A percentile compares a stretch with the other conserved stretches of the same genome.
Conservation (phyloP, 1,284 basidiomycete genomes). For the Ganoderma lingzhi region DNA sequence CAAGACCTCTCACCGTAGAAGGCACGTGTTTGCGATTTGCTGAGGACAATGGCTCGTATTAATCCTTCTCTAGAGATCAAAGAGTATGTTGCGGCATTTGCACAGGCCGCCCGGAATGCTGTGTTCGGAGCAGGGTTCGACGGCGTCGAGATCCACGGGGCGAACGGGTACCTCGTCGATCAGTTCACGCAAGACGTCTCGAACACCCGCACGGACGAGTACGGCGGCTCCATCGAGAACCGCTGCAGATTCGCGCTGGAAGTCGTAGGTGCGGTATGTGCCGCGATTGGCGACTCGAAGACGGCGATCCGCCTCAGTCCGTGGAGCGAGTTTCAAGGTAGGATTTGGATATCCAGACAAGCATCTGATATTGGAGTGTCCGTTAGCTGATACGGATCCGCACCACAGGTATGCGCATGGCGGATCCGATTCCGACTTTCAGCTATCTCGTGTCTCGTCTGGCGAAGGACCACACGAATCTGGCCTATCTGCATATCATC, state of each 20-base stretch:
- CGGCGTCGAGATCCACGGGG: slow-evolving; percentile 46
- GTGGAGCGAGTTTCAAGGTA: slow-evolving; percentile 51
- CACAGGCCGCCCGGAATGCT: slow-evolving; percentile 51
- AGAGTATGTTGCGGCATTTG: slow-evolving; percentile 49
- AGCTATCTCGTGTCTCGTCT: slow-evolving; percentile 47
- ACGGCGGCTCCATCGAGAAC: slow-evolving; percentile 66
- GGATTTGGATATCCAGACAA: no score
- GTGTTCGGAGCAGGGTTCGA: slow-evolving; percentile 55
- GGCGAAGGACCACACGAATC: slow-evolving; percentile 47
- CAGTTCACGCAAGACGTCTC: slow-evolving; percentile 52
- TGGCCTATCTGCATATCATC: slow-evolving; percentile 64
- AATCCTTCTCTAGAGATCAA: slow-evolving; percentile 45
- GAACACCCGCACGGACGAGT: slow-evolving; percentile 67
- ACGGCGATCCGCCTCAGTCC: slow-evolving; percentile 64
- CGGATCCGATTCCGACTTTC: slow-evolving; percentile 57
- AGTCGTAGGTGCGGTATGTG: slow-evolving; percentile 58
- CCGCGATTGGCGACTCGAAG: slow-evolving; percentile 48
- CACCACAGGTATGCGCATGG: slow-evolving; percentile 47
- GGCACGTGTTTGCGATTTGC: neutral
- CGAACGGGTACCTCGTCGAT: slow-evolving; percentile 51
- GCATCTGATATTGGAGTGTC: no score
- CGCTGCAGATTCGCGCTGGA: slow-evolving; percentile 57
- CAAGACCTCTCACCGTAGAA: neutral
- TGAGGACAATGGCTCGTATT: no score
- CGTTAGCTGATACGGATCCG: no score